Evolutionary conservation across 2,329 filamentous ascomycete genomes (phyloP).

Genomic region (Sclerotinia minor): DNA sequence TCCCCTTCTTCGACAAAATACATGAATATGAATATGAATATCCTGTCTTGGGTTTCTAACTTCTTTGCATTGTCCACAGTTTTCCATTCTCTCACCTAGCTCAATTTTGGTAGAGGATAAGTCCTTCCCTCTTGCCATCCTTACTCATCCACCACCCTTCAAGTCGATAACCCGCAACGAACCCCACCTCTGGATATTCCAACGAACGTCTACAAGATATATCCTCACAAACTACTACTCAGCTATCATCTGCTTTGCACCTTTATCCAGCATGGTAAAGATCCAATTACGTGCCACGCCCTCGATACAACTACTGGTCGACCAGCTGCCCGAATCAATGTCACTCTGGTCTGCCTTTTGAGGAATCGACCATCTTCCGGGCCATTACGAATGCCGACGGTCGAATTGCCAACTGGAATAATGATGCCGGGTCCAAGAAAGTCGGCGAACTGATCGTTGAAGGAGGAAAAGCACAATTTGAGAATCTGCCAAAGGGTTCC

Average conservation of each 20-base stretch:
- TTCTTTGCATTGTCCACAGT: not conserved
- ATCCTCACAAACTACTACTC: constrained; percentile 14
- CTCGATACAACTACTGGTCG: constrained; percentile 77
- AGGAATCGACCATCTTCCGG: constrained; percentile 53
- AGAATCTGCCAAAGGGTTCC: constrained; percentile 35
- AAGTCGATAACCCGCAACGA: constrained; percentile 18
- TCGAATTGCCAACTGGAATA: constrained; percentile 65
- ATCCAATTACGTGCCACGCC: constrained; percentile 82
- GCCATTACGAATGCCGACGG: constrained; percentile 75
- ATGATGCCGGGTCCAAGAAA: constrained; percentile 7
- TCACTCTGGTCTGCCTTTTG: constrained; percentile 46
- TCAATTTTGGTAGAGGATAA: not conserved
- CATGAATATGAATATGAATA: not conserved
- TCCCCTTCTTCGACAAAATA: not conserved
- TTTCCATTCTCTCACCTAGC: too few species aligned
- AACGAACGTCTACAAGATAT: constrained; percentile 11
- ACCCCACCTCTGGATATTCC: constrained; percentile 10
- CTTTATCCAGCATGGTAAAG: constrained; percentile 37
- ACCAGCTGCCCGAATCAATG: constrained; percentile 65
- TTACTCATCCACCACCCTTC: constrained; percentile 4
- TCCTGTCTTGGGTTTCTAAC: not conserved
- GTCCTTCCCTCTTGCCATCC: not conserved
- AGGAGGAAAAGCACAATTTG: constrained; percentile 10
- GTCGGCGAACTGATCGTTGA: constrained; percentile 28
- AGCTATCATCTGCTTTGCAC: not conserved